Conservation (phyloP, 2,329 filamentous ascomycete genomes). For the Sclerotinia borealis region DNA sequence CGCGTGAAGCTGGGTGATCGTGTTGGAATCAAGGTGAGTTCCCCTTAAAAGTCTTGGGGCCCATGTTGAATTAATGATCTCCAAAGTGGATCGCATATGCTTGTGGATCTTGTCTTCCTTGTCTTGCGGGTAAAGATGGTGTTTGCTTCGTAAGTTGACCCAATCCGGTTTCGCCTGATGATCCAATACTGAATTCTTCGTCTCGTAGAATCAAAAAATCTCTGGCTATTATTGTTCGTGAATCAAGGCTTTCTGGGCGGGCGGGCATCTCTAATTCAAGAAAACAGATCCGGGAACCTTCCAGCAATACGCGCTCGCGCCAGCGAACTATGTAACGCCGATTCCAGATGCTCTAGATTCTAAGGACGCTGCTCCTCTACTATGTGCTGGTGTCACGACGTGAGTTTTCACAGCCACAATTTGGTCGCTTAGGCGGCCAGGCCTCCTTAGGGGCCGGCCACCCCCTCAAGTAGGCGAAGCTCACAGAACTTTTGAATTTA, state of each 20-base stretch:
- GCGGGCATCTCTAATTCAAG: neutral
- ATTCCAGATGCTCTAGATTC: conserved; percentile 57
- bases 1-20: conserved; percentile 59
- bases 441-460: conserved; percentile 8
- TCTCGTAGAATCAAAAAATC: conserved; percentile 43
- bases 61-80: neutral
- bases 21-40: conserved; percentile 59
- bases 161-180: neutral
- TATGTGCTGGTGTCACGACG: conserved; percentile 62
- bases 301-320: conserved; percentile 60
- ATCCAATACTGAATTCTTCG: conserved; percentile 10
- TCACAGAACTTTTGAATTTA: conserved; percentile 22
- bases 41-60: neutral
- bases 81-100: conserved; percentile 47
- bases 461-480: conserved; percentile 24
- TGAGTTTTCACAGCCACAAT: conserved; percentile 23
- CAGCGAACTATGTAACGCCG: conserved; percentile 63
- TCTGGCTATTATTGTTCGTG: conserved; percentile 55
- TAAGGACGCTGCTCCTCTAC: conserved; percentile 58
- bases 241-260: neutral
- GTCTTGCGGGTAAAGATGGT: conserved; percentile 54
- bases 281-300: conserved; percentile 55
- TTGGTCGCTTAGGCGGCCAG: conserved; percentile 8
- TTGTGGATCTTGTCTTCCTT: conserved; percentile 47
- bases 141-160: conserved; percentile 53